Conservation (phyloP, 768 basidiomycete species). For the Podaxis carcinomalis region DNA sequence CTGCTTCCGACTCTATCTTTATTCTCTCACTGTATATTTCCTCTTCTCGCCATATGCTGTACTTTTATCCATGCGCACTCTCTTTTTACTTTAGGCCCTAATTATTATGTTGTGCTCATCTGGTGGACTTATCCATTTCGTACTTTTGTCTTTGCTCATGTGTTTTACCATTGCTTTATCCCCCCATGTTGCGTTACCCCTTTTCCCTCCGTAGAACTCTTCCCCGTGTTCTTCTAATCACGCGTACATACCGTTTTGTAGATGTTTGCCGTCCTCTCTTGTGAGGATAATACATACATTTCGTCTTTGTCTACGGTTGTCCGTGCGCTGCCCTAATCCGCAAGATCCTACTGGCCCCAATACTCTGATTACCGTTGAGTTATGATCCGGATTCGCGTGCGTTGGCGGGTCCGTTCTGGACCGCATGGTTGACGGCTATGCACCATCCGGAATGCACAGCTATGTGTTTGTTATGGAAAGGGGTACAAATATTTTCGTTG, state of each 20-base stretch:
- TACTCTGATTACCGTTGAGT: background rate
- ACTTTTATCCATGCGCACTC: slow-evolving; percentile 7
- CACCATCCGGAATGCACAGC: background rate
- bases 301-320: background rate
- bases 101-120: slow-evolving; percentile 16
- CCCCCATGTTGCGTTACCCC: slow-evolving; percentile 26
- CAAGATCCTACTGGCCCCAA: background rate
- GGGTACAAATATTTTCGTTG: background rate
- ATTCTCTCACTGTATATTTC: slow-evolving; percentile 14
- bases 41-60: slow-evolving; percentile 10
- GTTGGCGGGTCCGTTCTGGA: too few species aligned
- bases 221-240: slow-evolving; percentile 16
- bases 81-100: slow-evolving; percentile 6
- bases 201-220: slow-evolving; percentile 15
- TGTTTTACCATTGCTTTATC: slow-evolving; percentile 18
- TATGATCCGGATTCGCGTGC: background rate
- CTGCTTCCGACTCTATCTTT: slow-evolving; percentile 9
- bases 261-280: slow-evolving; percentile 9
- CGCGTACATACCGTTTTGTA: slow-evolving; percentile 13
- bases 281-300: background rate
- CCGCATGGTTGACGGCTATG: background rate
- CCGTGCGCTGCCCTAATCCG: background rate
- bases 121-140: slow-evolving; percentile 21
- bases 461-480: background rate
- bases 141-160: slow-evolving; percentile 34